These are phyloP conservation scores for Penicillium soppii DNA, from an alignment of 495 filamentous ascomycete species.

Conservation along the genomic window DNA sequence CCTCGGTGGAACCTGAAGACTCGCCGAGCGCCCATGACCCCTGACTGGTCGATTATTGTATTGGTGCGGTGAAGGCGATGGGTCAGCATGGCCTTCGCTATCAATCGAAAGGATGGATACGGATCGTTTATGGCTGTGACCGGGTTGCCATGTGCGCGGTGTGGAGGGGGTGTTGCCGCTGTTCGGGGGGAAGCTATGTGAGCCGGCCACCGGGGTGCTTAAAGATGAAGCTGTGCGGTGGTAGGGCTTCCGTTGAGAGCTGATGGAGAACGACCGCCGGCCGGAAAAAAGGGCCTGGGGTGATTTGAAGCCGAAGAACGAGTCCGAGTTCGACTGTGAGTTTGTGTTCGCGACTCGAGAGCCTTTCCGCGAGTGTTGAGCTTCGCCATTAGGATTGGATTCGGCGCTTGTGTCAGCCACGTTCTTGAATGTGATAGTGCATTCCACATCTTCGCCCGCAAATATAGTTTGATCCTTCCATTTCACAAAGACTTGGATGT, in stretches of 20 bases:
- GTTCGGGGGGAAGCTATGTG: constrained; percentile 47
- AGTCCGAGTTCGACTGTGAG: constrained; percentile 41
- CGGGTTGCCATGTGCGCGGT: constrained; percentile 34
- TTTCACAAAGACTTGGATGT: constrained; percentile 92
- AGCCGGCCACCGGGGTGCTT: constrained; percentile 40
- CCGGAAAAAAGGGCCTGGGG: constrained; percentile 39
- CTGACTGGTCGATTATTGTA: constrained; percentile 41
- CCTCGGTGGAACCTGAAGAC: constrained; percentile 72
- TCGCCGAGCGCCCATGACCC: constrained; percentile 78
- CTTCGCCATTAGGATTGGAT: constrained; percentile 28
- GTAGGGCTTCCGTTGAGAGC: constrained; percentile 33
- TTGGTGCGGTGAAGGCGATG: constrained; percentile 37
- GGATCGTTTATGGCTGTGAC: constrained; percentile 67
- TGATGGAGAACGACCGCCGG: constrained; percentile 38
- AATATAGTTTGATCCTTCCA: constrained; percentile 92
- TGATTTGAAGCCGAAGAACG: constrained; percentile 43
- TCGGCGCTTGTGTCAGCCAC: constrained; percentile 51
- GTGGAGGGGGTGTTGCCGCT: constrained; percentile 37
- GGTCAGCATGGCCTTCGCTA: constrained; percentile 51
- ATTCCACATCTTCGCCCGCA: constrained; percentile 90
- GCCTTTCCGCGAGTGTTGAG: constrained; percentile 46
- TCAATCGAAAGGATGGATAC: constrained; percentile 95
- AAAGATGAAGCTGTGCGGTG: constrained; percentile 47
- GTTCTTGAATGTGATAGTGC: constrained; percentile 95
- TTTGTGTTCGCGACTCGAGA: constrained; percentile 37